Percentiles rank a stretch among this genome's conserved stretches.
Conservation (phyloP, 2,329 filamentous ascomycete species). For the Beauveria sp. region DNA sequence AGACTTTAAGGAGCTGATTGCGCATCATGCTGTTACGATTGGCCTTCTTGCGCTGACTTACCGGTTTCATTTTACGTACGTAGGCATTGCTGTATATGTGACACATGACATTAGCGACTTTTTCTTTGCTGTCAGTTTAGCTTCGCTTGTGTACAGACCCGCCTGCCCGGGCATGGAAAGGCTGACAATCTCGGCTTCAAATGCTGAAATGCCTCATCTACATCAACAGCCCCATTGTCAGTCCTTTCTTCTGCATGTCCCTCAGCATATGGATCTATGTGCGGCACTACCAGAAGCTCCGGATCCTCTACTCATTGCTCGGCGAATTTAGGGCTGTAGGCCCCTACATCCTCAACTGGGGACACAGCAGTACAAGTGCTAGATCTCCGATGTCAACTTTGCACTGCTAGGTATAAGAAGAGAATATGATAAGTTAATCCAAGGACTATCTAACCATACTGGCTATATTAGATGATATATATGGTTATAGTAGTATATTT, state of each 20-base stretch:
- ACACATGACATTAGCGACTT: slow-evolving; percentile 94
- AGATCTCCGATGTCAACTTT: slow-evolving; percentile 55
- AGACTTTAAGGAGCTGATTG: slow-evolving; percentile 88
- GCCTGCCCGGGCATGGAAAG: too few relatives aligned
- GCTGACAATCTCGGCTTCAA: too few relatives aligned
- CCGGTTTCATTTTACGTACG: slow-evolving; percentile 94
- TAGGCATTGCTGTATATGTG: slow-evolving; percentile 86
- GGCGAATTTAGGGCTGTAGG: slow-evolving; percentile 69
- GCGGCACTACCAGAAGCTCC: slow-evolving; percentile 76
- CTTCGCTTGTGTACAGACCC: too few relatives aligned
- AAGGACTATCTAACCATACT: too few relatives aligned
- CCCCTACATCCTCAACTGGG: slow-evolving; percentile 71
- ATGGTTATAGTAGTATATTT: too few relatives aligned
- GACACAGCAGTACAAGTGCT: slow-evolving; percentile 69
- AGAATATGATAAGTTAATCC: too few relatives aligned
- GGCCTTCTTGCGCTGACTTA: slow-evolving; percentile 74
- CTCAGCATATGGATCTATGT: slow-evolving; percentile 81
- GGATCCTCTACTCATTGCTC: slow-evolving; percentile 67
- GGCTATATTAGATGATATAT: too few relatives aligned
- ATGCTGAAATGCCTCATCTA: slow-evolving; percentile 84
- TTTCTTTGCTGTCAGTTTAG: slow-evolving; percentile 65
- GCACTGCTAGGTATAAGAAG: slow-evolving; percentile 38
- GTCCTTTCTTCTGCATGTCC: slow-evolving; percentile 80
- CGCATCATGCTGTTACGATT: slow-evolving; percentile 85
- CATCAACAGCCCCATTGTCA: slow-evolving; percentile 69